Percentiles rank a stretch among this genome's conserved stretches.
These are phyloP conservation scores for Diutina neorugosa DNA, from an alignment of 1,139 yeast species.

Conservation along the genomic window DNA sequence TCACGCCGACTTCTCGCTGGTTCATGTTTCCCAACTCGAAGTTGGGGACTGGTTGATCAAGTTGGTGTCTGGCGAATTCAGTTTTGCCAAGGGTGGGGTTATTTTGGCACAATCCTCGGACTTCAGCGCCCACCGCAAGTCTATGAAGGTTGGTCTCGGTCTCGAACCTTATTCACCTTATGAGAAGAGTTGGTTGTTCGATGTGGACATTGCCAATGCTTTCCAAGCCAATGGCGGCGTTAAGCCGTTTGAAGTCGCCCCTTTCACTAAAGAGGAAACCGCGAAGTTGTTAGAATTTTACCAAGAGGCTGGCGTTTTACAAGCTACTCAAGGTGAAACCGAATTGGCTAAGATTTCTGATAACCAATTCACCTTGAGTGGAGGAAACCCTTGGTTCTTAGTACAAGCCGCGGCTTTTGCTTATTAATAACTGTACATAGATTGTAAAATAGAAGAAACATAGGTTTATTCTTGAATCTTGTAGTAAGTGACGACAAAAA, in stretches of 20 bases:
- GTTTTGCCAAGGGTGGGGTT: conserved; percentile 51
- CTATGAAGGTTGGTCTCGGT: conserved; percentile 53
- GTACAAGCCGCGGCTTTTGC: conserved; percentile 3
- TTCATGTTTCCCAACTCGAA: conserved; percentile 56
- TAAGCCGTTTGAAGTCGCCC: conserved; percentile 33
- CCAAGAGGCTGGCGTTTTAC: conserved; percentile 42
- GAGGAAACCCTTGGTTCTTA: neutral
- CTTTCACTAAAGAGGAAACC: conserved; percentile 44
- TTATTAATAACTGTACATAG: neutral
- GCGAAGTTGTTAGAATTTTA: conserved; percentile 40
- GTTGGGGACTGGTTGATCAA: conserved; percentile 49
- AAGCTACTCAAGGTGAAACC: conserved; percentile 5
- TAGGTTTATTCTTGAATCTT: neutral
- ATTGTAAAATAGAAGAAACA: neutral
- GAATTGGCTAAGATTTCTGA: neutral
- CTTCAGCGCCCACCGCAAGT: conserved; percentile 20
- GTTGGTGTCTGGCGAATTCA: conserved; percentile 41
- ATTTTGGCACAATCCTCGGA: conserved; percentile 46
- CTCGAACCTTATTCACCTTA: conserved; percentile 46
- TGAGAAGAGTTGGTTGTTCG: conserved; percentile 37
- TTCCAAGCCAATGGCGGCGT: conserved; percentile 38
- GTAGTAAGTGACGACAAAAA: neutral
- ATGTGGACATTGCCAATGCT: conserved; percentile 37
- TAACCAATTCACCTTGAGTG: neutral
- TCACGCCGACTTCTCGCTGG: conserved; percentile 41